Evolutionary conservation across 2,329 filamentous ascomycete genomes (phyloP).

Genomic region (Sphaerulina musiva): DNA sequence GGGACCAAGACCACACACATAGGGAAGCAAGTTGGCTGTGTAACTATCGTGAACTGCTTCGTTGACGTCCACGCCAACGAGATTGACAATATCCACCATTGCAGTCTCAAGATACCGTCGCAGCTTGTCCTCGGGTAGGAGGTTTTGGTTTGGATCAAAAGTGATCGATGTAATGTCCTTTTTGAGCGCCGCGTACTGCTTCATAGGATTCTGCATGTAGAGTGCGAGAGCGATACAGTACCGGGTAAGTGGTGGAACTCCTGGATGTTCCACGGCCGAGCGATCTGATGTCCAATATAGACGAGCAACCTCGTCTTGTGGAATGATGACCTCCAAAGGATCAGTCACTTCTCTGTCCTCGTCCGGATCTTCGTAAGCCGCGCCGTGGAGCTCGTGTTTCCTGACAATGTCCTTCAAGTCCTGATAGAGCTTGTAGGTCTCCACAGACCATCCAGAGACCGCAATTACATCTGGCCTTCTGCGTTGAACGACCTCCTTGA

Average conservation of each 20-base stretch:
- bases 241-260: constrained; percentile 67
- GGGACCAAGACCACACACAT: constrained; percentile 82
- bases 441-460: constrained; percentile 80
- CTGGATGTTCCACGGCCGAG: constrained; percentile 72
- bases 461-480: constrained; percentile 84
- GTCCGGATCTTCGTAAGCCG: constrained; percentile 73
- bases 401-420: constrained; percentile 73
- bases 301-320: constrained; percentile 95
- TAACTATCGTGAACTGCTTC: constrained; percentile 77
- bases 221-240: constrained; percentile 86
- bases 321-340: constrained; percentile 77
- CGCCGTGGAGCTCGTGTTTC: constrained; percentile 68
- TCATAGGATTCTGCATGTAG: constrained; percentile 92
- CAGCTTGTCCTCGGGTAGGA: constrained; percentile 82
- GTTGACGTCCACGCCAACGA: constrained; percentile 91
- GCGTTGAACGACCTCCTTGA: constrained; percentile 72
- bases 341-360: constrained; percentile 73
- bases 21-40: constrained; percentile 81
- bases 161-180: constrained; percentile 79
- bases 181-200: constrained; percentile 90
- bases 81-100: constrained; percentile 97
- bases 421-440: constrained; percentile 75
- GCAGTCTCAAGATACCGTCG: constrained; percentile 84
- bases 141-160: constrained; percentile 84
- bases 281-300: constrained; percentile 87